Evolutionary conservation across 2,329 filamentous ascomycete species (phyloP), one percentile per base, ranked within the genome.

Genomic region (Dactylellina parvicollis): DNA sequence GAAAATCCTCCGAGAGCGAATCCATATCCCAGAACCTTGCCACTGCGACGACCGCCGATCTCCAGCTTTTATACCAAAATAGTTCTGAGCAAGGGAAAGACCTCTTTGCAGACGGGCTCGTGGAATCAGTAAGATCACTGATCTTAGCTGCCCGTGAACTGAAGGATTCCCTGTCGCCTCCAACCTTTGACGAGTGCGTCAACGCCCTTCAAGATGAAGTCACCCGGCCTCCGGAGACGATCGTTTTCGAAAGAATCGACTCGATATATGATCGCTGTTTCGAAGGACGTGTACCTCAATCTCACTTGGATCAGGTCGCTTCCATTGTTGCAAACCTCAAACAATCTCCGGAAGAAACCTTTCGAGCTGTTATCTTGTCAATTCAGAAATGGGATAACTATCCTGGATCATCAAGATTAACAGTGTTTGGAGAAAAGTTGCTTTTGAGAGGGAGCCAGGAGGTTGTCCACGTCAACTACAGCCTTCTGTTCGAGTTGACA

Each of bases 401-500:
- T 76, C 81, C 83, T 77, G 52, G 81, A 78, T 76, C 83, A 79
- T 79, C 79, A 79, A 78, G 84, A 77, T 81, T 92, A 46, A 92
- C 91, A 0, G 86, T 89, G 44, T 92, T 94, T 79, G 94, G 94
- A 16, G 86, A 88, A 40, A 91, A 88, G 76, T 82, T 92, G 1
- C 83, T 92, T 12, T 86, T 96, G 9, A 89, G 88, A 74, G 89
- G 92, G 4, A 88, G 91, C 0, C 90, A 94, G 78, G 92, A 98
- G 79, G 89, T 87, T 10, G 86, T 95, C 4, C 85, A 90, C 55
- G 81, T 91, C 30, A 89, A 90, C 71, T 89, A 88, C 81, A 87
- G 87, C 71, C 84, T 95, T 7, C 87, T 96, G 55, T 88, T 96
- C 75, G 92, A 94, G 78, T 86, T 98, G 67, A 83, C 98, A 1